Percentiles rank a stretch among this genome's conserved stretches.
These are phyloP conservation scores for Aureobasidium vineae DNA, from an alignment of 2,329 filamentous ascomycete genomes.

Conservation along the genomic window DNA sequence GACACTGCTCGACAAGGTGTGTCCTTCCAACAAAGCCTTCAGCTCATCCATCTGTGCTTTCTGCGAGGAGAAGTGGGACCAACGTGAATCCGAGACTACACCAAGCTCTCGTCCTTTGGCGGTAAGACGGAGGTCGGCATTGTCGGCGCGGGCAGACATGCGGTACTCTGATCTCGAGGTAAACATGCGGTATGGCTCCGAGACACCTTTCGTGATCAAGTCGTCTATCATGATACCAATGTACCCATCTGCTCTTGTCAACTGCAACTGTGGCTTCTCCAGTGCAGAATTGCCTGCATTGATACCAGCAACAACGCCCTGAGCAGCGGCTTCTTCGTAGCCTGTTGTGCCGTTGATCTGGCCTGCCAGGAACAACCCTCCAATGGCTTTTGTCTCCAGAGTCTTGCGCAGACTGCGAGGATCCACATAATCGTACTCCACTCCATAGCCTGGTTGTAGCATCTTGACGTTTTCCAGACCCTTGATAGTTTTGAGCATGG, in stretches of 20 bases:
- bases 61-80: conserved; percentile 66
- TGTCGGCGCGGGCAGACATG: conserved; percentile 88
- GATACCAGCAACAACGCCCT: conserved; percentile 87
- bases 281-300: conserved; percentile 84
- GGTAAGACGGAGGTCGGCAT: conserved; percentile 86
- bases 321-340: conserved; percentile 94
- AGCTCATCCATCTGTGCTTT: conserved; percentile 67
- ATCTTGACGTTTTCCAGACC: conserved; percentile 87
- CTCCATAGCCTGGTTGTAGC: conserved; percentile 93
- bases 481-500: conserved; percentile 79
- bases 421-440: conserved; percentile 98
- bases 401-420: conserved; percentile 84
- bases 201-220: conserved; percentile 92
- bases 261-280: conserved; percentile 61
- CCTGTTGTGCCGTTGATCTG: conserved; percentile 99
- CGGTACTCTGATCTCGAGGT: conserved; percentile 94
- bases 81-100: conserved; percentile 74
- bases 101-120: conserved; percentile 72
- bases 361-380: conserved; percentile 84
- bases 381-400: conserved; percentile 88
- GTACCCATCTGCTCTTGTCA: conserved; percentile 85
- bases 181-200: conserved; percentile 98
- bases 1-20: conserved; percentile 57
- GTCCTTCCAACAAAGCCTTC: conserved; percentile 57
- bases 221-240: conserved; percentile 99